Conservation (phyloP, 345 rosid genomes). For the Populus nigra region DNA sequence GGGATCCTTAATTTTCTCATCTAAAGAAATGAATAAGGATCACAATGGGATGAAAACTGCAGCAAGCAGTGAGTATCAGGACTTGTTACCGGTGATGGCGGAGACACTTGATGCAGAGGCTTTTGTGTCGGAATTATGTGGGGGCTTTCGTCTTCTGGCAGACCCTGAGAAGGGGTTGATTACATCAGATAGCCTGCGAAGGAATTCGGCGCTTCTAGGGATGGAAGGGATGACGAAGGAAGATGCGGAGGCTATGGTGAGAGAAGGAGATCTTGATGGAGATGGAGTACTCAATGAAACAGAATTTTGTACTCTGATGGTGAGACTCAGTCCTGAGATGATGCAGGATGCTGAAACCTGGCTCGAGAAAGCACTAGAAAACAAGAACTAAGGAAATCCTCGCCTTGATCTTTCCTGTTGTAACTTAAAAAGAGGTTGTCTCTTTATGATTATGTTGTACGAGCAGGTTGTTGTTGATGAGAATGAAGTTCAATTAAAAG, state of each 20-base stretch:
- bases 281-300: slow-evolving; percentile 76
- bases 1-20: not conserved
- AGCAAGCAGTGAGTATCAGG: slow-evolving; percentile 44
- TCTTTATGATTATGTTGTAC: too few species aligned
- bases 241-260: slow-evolving; percentile 68
- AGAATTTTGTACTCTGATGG: slow-evolving; percentile 86
- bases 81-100: slow-evolving; percentile 80
- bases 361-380: slow-evolving; percentile 64
- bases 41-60: slow-evolving; percentile 1
- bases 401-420: slow-evolving; percentile 3
- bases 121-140: slow-evolving; percentile 75
- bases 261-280: slow-evolving; percentile 80
- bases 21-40: slow-evolving; percentile 25
- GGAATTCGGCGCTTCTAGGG: slow-evolving; percentile 63
- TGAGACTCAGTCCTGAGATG: slow-evolving; percentile 83
- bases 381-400: slow-evolving; percentile 42
- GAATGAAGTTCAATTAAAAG: not conserved
- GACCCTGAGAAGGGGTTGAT: slow-evolving; percentile 58
- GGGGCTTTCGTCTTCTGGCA: slow-evolving; percentile 72
- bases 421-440: not conserved
- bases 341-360: slow-evolving; percentile 76
- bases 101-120: slow-evolving; percentile 77
- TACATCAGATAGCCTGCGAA: slow-evolving; percentile 62
- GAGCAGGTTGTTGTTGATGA: not conserved
- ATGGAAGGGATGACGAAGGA: slow-evolving; percentile 74